Conservation (phyloP, 1,284 basidiomycete genomes). For the Irpex sp. region DNA sequence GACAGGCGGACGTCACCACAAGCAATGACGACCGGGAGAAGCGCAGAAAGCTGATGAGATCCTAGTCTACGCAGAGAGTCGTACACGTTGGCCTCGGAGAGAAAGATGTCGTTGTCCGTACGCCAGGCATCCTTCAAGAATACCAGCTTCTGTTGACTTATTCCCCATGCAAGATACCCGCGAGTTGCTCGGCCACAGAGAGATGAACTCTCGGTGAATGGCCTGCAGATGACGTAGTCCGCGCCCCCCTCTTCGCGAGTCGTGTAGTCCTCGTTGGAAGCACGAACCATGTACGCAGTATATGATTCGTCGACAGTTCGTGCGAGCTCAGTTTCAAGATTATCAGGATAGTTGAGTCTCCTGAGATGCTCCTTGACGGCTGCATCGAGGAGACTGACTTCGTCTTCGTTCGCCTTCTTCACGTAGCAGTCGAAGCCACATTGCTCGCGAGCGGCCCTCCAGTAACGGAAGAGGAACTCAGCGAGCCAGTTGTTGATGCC, state of each 20-base stretch:
- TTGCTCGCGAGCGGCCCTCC: neutral
- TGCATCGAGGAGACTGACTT: neutral
- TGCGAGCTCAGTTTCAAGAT: neutral
- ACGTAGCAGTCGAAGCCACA: slow-evolving; percentile 8
- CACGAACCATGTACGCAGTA: neutral
- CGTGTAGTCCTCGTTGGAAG: neutral
- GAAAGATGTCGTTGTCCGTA: neutral
- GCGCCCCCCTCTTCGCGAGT: neutral
- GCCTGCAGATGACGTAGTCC: slow-evolving; percentile 3
- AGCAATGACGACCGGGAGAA: slow-evolving; percentile 3
- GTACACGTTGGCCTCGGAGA: slow-evolving; percentile 5
- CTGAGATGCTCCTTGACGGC: slow-evolving; percentile 3
- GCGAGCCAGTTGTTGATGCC: neutral
- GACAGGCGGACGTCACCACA: slow-evolving; percentile 8
- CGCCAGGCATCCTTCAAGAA: slow-evolving; percentile 15
- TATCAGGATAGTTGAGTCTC: neutral
- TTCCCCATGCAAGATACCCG: slow-evolving; percentile 9
- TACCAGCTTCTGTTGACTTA: slow-evolving; percentile 1
- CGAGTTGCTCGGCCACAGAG: slow-evolving; percentile 9
- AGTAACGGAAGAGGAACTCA: slow-evolving; percentile 7
- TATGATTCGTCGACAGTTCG: neutral
- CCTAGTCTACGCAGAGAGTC: neutral
- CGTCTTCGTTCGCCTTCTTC: neutral
- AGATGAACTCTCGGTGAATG: neutral
- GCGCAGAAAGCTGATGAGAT: neutral